Conservation (phyloP, 352 stramenopile species). For the Phytophthora nicotianae region DNA sequence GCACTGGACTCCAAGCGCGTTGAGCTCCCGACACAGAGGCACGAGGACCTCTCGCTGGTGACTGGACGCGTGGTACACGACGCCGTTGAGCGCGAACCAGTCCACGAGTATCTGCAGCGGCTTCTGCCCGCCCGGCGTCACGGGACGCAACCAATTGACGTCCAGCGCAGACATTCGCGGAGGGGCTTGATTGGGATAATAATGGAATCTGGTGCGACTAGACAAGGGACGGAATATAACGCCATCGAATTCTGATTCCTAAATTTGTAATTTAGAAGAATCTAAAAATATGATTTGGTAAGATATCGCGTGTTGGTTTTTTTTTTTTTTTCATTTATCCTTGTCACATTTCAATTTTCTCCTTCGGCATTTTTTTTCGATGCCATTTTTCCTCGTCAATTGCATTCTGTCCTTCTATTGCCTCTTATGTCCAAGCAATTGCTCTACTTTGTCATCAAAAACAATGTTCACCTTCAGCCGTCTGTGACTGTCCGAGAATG, state of each 20-base stretch:
- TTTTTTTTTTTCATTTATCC: no score
- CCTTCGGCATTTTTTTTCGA: no score
- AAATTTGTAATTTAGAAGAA: background rate
- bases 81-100: slow-evolving; percentile 30
- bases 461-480: no score
- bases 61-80: slow-evolving; percentile 32
- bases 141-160: slow-evolving; percentile 26
- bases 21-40: slow-evolving; percentile 27
- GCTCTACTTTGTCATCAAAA: no score
- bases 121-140: slow-evolving; percentile 14
- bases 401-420: no score
- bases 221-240: slow-evolving; percentile 16
- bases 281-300: no score
- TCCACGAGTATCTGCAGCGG: slow-evolving; percentile 30
- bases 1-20: slow-evolving; percentile 23
- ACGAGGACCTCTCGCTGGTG: slow-evolving; percentile 27
- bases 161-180: slow-evolving; percentile 17
- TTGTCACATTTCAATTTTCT: no score
- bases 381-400: no score
- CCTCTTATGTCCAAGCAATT: no score
- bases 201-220: slow-evolving; percentile 11
- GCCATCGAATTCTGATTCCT: background rate
- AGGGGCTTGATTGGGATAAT: slow-evolving; percentile 4
- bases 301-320: no score
- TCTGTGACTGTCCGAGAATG: no score